phyloP scores from a whole-genome alignment of 2,329 filamentous ascomycete species.

The Lachnellula hyalina region DNA sequence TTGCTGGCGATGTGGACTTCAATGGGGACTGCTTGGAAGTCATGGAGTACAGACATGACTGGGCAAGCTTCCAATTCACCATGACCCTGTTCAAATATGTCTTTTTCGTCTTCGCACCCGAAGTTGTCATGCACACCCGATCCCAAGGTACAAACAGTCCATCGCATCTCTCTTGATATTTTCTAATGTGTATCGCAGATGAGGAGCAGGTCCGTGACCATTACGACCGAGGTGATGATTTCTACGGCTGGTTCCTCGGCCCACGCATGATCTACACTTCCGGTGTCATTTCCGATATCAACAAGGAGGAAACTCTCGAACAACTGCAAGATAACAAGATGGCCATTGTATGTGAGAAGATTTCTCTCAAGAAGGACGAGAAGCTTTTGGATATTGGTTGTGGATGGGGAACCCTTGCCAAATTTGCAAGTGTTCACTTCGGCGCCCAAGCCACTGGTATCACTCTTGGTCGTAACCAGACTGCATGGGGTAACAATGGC shows the following conservation, averaged over 20 bases:
- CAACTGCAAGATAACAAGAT: constrained; percentile 98
- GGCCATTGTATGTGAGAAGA: constrained; percentile 92
- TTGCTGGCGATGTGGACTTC: constrained; percentile 89
- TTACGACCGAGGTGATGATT: constrained; percentile 97
- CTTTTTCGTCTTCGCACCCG: constrained; percentile 79
- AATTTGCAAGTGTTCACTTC: constrained; percentile 89
- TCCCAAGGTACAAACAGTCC: constrained; percentile 59
- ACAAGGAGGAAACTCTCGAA: constrained; percentile 84
- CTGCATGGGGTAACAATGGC: constrained; percentile 90
- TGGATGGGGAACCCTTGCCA: constrained; percentile 94
- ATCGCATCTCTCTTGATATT: neutral
- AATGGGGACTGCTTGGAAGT: constrained; percentile 88
- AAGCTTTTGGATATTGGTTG: constrained; percentile 90
- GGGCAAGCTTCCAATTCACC: constrained; percentile 93
- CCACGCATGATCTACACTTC: constrained; percentile 99
- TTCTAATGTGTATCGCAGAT: constrained; percentile 50
- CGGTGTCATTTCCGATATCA: constrained; percentile 84
- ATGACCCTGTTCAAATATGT: constrained; percentile 81
- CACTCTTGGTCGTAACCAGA: constrained; percentile 93
- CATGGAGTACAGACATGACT: constrained; percentile 93
- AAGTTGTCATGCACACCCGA: constrained; percentile 87
- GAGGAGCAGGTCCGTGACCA: constrained; percentile 97
- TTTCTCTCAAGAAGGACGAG: constrained; percentile 75
- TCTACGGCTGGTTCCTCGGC: constrained; percentile 97
- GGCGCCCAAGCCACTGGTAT: constrained; percentile 78